These are phyloP conservation scores for Mortierella sp. DNA, from an alignment of 371 early-diverging fungal species.

Conservation along the genomic window DNA sequence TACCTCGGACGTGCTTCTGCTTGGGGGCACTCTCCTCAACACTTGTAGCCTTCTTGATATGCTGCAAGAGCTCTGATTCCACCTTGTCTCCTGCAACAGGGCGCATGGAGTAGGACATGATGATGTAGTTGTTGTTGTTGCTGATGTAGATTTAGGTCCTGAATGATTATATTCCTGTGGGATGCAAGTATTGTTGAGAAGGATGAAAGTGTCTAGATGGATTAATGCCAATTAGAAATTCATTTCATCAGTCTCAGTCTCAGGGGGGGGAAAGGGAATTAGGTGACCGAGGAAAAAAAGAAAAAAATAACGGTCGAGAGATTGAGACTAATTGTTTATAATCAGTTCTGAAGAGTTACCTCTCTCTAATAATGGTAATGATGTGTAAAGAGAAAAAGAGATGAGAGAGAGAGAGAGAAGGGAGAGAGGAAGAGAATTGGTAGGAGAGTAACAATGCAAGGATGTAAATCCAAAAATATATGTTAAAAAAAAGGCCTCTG, in stretches of 20 bases:
- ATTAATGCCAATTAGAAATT: not conserved
- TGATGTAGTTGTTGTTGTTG: constrained; percentile 6
- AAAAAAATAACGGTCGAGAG: not conserved
- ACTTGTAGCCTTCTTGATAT: constrained; percentile 93
- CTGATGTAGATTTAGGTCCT: not conserved
- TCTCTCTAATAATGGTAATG: not conserved
- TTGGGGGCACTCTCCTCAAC: constrained; percentile 96
- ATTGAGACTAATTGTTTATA: not conserved
- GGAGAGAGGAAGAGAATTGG: not conserved
- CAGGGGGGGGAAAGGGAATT: not conserved
- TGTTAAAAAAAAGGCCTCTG: not conserved
- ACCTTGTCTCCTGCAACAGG: constrained; percentile 78
- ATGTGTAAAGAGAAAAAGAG: not conserved
- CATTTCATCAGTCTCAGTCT: not conserved
- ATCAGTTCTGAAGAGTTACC: not conserved
- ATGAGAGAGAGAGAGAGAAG: not conserved
- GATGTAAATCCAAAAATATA: not conserved
- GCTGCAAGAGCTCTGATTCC: constrained; percentile 87
- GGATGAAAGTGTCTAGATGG: not conserved
- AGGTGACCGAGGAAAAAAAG: not conserved
- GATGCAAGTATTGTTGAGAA: not conserved
- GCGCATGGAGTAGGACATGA: constrained; percentile 44
- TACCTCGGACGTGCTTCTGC: constrained; percentile 96
- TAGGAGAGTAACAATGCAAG: not conserved
- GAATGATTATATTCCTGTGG: not conserved